Base-by-base conservation (phyloP, 495 filamentous ascomycete species). In the Aspergillus steynii region DNA sequence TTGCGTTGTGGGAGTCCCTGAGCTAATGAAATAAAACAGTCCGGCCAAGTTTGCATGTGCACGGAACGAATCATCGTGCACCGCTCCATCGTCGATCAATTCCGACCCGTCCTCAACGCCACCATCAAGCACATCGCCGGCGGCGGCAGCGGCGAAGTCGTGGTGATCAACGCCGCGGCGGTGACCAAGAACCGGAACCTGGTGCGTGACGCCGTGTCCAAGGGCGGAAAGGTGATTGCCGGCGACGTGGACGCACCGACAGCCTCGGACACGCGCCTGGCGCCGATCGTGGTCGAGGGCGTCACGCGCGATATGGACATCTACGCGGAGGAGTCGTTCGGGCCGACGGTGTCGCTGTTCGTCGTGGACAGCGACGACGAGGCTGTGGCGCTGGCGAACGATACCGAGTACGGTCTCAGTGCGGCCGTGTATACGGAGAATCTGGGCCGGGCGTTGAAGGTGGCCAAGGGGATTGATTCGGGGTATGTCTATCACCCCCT, bases 11-110 rank as follows among this genome's bases (percentile, higher is more conserved):
- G 20, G 20, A 20, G 20, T 20, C 20, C 20, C 20, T 20, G 20
- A 20, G 20, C 8, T 25, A 46, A 7, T 46, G 42, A 46, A 7
- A 46, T 15, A 46, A 46, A 46, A 46, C 42, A 54, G 28, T 51
- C 78, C 32, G 91, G 91, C 1, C 91, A 96, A 73, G 85, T 92
- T 47, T 96, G 91, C 77, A 91, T 96, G 90, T 80, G 84, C 4
- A 94, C 90, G 0, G 91, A 95, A 71, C 82, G 86, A 20, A 87
- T 94, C 64, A 72, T 94, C 31, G 86, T 92, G 6, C 49, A 59
- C 29, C 34, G 53, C 2, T 45, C 60, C 42, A 62, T 81, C 59
- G 76, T 74, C 6, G 68, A 64, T 37, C 64, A 66, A 52, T 68
- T 80, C 37, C 52, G 49, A 2, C 32, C 32, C 42, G 27, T 47